These are phyloP conservation scores for Cystobasidium onofrii DNA, from an alignment of 768 basidiomycete genomes.

Conservation along the genomic window DNA sequence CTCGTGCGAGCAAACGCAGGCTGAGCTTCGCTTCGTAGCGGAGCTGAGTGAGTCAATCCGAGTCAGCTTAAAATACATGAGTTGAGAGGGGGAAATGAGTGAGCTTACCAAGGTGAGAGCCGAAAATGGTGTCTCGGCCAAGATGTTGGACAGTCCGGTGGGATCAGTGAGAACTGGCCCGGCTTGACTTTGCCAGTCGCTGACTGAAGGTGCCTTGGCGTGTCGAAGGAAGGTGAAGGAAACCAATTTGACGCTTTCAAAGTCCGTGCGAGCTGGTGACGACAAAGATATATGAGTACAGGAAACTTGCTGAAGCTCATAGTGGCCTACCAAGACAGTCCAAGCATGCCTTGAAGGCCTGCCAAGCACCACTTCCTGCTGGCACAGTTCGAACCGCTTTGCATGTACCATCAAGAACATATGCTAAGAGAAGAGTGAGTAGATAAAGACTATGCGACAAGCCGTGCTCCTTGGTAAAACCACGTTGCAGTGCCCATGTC, in stretches of 20 bases:
- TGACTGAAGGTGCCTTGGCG: background rate
- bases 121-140: slow-evolving; percentile 64
- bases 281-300: background rate
- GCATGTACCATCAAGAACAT: background rate
- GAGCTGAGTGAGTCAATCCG: slow-evolving; percentile 62
- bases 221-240: background rate
- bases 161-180: slow-evolving; percentile 68
- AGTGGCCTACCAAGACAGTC: slow-evolving; percentile 22
- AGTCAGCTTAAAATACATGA: background rate
- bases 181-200: background rate
- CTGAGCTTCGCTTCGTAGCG: slow-evolving; percentile 54
- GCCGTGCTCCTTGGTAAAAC: slow-evolving; percentile 32
- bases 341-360: slow-evolving; percentile 21
- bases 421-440: background rate
- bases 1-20: slow-evolving; percentile 52
- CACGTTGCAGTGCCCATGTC: slow-evolving; percentile 72
- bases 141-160: slow-evolving; percentile 64
- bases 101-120: slow-evolving; percentile 65
- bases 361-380: slow-evolving; percentile 16
- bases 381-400: slow-evolving; percentile 14
- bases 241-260: slow-evolving; percentile 36
- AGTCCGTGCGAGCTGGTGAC: slow-evolving; percentile 38
- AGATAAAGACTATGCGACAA: background rate
- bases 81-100: background rate
- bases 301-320: background rate